Evolutionary conservation across 192 early-diverging fungal genomes (phyloP).

Genomic region (Spizellomyces sp.): DNA sequence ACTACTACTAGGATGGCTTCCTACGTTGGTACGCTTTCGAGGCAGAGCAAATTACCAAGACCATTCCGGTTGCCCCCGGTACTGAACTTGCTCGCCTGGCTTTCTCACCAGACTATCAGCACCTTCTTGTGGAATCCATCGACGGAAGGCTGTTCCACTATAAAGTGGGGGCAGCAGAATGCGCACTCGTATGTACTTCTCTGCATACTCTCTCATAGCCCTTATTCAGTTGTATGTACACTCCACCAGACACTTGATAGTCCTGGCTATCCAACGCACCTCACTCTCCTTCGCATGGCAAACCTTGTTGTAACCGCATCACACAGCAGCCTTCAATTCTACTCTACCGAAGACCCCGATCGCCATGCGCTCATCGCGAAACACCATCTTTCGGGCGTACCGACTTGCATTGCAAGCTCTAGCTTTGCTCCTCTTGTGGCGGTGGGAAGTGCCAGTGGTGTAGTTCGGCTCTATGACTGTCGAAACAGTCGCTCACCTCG

Average conservation of each 20-base stretch:
- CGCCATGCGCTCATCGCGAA: not conserved
- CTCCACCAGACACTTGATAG: not conserved
- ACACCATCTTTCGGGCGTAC: not conserved
- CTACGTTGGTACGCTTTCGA: slow-evolving; percentile 34
- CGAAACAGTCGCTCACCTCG: not conserved
- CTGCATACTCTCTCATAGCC: not conserved
- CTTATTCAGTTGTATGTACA: not conserved
- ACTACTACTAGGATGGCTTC: slow-evolving; percentile 43
- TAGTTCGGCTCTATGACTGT: not conserved
- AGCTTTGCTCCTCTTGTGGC: slow-evolving; percentile 7
- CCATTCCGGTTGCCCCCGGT: slow-evolving; percentile 1
- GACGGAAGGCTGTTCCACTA: not conserved
- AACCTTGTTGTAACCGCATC: not conserved
- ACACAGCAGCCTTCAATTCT: not conserved
- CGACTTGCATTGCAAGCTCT: slow-evolving; percentile 4
- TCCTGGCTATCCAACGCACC: not conserved
- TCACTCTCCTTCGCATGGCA: not conserved
- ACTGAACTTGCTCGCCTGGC: slow-evolving; percentile 21
- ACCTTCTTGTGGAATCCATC: slow-evolving; percentile 19
- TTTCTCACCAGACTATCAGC: slow-evolving; percentile 48
- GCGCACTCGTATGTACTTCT: not conserved
- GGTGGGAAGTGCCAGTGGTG: slow-evolving; percentile 6
- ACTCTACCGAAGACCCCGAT: not conserved
- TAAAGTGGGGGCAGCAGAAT: not conserved
- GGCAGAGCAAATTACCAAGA: slow-evolving; percentile 22